Base-by-base conservation (phyloP, 2,329 filamentous ascomycete genomes). In the Pseudohalonectria lignicola region DNA sequence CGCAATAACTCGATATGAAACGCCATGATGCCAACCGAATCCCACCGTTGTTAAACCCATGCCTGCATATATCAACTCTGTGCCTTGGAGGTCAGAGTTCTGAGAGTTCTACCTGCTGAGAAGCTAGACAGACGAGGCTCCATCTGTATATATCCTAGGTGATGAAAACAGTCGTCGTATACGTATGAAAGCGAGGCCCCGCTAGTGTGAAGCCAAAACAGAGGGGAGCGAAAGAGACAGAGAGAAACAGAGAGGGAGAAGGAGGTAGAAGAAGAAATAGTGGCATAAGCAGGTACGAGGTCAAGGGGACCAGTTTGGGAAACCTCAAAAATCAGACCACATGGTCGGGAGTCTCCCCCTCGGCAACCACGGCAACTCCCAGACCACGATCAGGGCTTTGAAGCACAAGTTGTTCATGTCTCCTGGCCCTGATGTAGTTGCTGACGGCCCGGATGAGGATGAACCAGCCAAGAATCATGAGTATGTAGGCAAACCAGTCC, bases 401-500 rank as follows among this genome's bases (percentile, higher is more conserved):
- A 47, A 95, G 64, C 5, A 98, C 86, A 36, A 98, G 67, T 57
- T 92, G 85, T 63, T 98, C 92, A 55, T 96, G 92, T 53, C 86
- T 73, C 54, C 90, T 74, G 28, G 87, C 92, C 48, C 80, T 76
- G 44, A 96, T 63, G 55, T 92, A 98, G 56, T 96, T 88, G 50
- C 82, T 87, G 15, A 94, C 78, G n/a, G 87, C 81, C 59, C 88
- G 77, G 54, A 98, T 96, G 44, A 98, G 67, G 45, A 98, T 87
- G 54, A 96, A 96, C 92, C 92, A 98, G 5, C 92, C 92, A 2
- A 94, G 82, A 53, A 98, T 85, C 92, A 98, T 98, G 34, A 98
- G 62, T 13, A 84, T 68, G 52, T 96, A 98, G 10, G 87, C 85
- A 45, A 94, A 67, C 86, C 86, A 95, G 55, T 96, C 88, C 46